Conservation (phyloP, 2,329 filamentous ascomycete genomes). For the Hypoxylon sp. region DNA sequence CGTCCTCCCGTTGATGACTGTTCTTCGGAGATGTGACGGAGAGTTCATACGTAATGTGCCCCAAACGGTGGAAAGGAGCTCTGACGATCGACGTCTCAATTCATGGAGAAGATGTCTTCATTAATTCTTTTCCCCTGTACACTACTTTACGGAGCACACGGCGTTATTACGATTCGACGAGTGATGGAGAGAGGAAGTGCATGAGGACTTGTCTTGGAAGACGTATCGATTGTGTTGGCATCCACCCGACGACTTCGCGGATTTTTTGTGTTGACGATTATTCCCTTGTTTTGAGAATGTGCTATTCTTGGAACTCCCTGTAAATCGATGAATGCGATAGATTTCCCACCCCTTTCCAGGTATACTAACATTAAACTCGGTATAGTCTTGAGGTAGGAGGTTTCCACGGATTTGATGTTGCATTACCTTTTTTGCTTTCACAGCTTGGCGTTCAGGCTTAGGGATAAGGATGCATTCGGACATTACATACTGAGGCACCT, state of each 20-base stretch:
- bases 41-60: background rate
- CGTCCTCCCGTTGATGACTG: background rate
- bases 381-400: background rate
- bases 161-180: background rate
- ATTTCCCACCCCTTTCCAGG: background rate
- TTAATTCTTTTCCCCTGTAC: background rate
- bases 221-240: background rate
- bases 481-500: background rate
- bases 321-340: background rate
- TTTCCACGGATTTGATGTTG: constrained; percentile 1
- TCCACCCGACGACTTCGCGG: background rate
- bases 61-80: background rate
- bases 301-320: background rate
- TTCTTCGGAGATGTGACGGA: background rate
- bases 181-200: background rate
- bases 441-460: constrained; percentile 19
- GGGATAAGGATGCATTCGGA: background rate
- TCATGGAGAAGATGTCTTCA: background rate
- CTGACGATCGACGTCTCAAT: background rate
- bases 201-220: background rate
- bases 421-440: background rate
- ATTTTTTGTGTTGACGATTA: no score
- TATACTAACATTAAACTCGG: background rate
- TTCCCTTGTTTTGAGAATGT: background rate
- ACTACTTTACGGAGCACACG: background rate